Base-by-base conservation (phyloP, 1,139 yeast species). In the Debaryomycetaceae sp. region DNA sequence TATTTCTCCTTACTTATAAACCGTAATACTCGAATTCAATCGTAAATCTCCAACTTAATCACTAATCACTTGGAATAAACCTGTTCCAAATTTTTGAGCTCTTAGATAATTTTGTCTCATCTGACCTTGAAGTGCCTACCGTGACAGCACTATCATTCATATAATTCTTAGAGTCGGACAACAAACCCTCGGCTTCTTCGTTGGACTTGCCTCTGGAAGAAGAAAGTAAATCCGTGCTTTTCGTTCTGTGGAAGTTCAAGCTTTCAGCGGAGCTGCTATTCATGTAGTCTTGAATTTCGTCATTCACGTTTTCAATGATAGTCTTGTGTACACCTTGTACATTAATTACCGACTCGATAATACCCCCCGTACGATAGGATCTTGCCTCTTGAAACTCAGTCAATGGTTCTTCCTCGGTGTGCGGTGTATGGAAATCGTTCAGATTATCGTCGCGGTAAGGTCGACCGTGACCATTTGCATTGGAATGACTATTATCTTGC, bases 271-370 rank as follows among this genome's bases (percentile, higher is more conserved):
- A 37, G 24, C 44, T 41, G 6, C 34, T 27, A 42, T 44, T 40
- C 43, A 44, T 43, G 42, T 34, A 17, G 42, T 45, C 43, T n/a
- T 49, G 42, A 39, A 54, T 60, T 36, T 72, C 77, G 24, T 62
- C 68, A 50, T 71, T 66, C 9, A 71, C 74, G 52, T 79, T 81
- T 56, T 84, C 91, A 59, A 90, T 89, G 50, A 90, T 87, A 6
- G 95, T 88, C 69, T 90, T 90, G 56, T 82, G 84, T 14, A 88
- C 88, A 44, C 97, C 97, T 55, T 84, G 83, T 23, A 87, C 87
- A 45, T 85, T 87, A 34, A 89, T 81, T n/a, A 89, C 84, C 38
- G 87, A 82, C 63, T 90, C 97, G 48, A 87, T 80, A 46, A 89
- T 84, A 4, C 95, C 93, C 38, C 89, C 87, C 5, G 86, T 76